Evolutionary conservation across 2,329 filamentous ascomycete genomes (phyloP).

Genomic region (Cordyceps sp.): DNA sequence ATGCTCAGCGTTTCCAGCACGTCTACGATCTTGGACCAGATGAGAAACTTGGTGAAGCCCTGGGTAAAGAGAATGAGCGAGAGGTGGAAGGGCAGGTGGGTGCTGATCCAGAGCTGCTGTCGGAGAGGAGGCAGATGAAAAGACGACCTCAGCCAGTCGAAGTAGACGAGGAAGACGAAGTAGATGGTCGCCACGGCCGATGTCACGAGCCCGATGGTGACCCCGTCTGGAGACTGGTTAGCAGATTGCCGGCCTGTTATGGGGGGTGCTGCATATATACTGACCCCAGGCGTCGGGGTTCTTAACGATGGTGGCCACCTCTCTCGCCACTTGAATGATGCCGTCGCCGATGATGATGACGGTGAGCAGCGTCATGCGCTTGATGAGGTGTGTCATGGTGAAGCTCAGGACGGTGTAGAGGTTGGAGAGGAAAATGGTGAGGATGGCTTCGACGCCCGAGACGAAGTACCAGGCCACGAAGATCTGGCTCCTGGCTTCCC

Average conservation of each 20-base stretch:
- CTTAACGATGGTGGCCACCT: constrained; percentile 32
- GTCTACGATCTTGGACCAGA: constrained; percentile 25
- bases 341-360: constrained; percentile 52
- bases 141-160: constrained; percentile 49
- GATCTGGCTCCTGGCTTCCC: constrained; percentile 14
- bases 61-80: constrained; percentile 47
- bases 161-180: constrained; percentile 28
- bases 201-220: constrained; percentile 22
- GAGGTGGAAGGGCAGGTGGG: constrained; percentile 49
- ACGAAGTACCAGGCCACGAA: constrained; percentile 35
- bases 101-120: constrained; percentile 39
- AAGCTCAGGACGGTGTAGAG: constrained; percentile 41
- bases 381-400: constrained; percentile 44
- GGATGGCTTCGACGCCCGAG: constrained; percentile 32
- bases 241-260: too few species aligned
- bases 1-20: constrained; percentile 8
- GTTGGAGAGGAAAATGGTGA: constrained; percentile 35
- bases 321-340: constrained; percentile 37
- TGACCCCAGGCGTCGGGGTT: constrained; percentile 22
- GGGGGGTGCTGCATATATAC: too few species aligned
- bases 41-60: constrained; percentile 39
- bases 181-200: constrained; percentile 24
- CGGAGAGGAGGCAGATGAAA: constrained; percentile 33
- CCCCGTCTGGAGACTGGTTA: constrained; percentile 10
- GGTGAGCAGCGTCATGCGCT: constrained; percentile 45